Conservation (phyloP, 139 green algal genomes). For the Marvania coccoides region DNA sequence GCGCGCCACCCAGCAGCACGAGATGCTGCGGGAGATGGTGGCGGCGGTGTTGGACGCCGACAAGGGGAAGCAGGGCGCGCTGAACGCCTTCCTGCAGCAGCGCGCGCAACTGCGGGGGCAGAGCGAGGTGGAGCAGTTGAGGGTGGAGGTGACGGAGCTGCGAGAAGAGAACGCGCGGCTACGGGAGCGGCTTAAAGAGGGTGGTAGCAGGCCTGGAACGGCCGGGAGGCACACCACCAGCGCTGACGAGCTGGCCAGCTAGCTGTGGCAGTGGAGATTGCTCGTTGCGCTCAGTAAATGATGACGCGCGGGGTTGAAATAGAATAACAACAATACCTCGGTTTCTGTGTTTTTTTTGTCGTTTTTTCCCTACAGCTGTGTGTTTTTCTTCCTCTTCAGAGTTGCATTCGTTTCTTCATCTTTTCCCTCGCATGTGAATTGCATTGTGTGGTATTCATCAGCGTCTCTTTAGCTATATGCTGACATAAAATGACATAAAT, state of each 20-base stretch:
- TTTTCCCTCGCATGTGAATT: too few species aligned
- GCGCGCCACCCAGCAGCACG: conserved; percentile 25
- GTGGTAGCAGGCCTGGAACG: background rate
- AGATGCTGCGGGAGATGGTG: conserved; percentile 42
- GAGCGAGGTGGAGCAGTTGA: conserved; percentile 27
- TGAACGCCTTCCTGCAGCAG: conserved; percentile 39
- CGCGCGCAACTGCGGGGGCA: background rate
- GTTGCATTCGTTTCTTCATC: too few species aligned
- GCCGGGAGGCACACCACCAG: background rate
- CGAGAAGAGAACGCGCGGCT: conserved; percentile 49
- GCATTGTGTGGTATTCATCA: too few species aligned
- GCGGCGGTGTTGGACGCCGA: conserved; percentile 44
- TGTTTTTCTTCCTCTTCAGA: too few species aligned
- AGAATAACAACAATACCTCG: background rate
- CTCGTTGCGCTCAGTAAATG: too few species aligned
- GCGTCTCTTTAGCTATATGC: too few species aligned
- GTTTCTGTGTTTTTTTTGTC: background rate
- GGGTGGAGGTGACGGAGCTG: conserved; percentile 27
- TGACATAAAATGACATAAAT: too few species aligned
- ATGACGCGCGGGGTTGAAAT: background rate
- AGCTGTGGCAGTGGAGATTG: too few species aligned
- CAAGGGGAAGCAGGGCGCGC: conserved; percentile 34
- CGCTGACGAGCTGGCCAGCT: background rate
- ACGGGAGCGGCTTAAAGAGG: conserved; percentile 27
- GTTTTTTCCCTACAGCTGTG: too few species aligned